Percentiles rank a stretch among this genome's conserved stretches.
phyloP scores from a whole-genome alignment of 1,284 basidiomycete species.

The Kwoniella shivajii region DNA sequence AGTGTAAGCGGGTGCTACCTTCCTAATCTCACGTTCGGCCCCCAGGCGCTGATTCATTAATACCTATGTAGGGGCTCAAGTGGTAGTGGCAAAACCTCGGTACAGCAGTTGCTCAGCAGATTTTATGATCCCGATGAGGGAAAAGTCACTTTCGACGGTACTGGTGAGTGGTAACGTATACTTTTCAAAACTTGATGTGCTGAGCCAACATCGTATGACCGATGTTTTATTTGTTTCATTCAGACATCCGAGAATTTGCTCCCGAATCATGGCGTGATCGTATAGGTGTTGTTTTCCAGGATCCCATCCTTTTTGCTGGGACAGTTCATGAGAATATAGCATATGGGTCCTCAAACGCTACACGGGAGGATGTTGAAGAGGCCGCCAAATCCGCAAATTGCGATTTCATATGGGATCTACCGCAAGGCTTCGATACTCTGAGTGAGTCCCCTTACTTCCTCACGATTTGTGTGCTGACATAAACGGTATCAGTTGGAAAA shows the following conservation, averaged over 20 bases:
- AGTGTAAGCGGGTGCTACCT: constrained; percentile 64
- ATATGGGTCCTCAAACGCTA: constrained; percentile 47
- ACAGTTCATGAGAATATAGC: constrained; percentile 77
- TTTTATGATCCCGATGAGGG: constrained; percentile 91
- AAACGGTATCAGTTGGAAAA: constrained; percentile 54
- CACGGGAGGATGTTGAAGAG: constrained; percentile 40
- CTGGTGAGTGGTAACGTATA: constrained; percentile 67
- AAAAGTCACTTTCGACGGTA: constrained; percentile 78
- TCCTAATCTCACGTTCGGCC: too few species aligned
- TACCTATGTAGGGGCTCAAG: constrained; percentile 69
- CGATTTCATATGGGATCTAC: constrained; percentile 50
- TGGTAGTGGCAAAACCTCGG: constrained; percentile 87
- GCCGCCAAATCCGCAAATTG: constrained; percentile 50
- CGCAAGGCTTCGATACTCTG: constrained; percentile 62
- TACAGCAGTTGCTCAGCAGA: constrained; percentile 82
- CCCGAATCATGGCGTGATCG: constrained; percentile 80
- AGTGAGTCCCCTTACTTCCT: constrained; percentile 56
- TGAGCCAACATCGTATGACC: neutral
- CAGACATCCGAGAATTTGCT: constrained; percentile 66
- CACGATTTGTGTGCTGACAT: too few species aligned
- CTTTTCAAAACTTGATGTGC: neutral
- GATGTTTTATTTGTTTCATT: neutral
- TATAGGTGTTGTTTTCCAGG: constrained; percentile 63
- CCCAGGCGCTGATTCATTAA: too few species aligned
- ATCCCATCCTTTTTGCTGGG: constrained; percentile 79